phyloP scores from a whole-genome alignment of 1,139 yeast species.

The Geotrichum phurueaensis region DNA sequence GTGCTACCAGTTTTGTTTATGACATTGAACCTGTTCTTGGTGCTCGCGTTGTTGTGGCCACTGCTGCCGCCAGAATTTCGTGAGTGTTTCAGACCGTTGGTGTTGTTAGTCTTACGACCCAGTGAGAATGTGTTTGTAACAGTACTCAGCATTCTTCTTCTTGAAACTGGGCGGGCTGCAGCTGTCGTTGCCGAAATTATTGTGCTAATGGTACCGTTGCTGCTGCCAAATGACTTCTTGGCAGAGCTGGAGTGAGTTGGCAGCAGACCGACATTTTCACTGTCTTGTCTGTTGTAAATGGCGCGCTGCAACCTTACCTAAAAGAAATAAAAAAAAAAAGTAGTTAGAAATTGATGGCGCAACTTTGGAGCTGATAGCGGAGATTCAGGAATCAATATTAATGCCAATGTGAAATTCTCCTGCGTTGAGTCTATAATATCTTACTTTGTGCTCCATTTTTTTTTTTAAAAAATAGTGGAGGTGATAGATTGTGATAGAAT shows the following conservation, averaged over 20 bases:
- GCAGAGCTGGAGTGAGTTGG: not conserved
- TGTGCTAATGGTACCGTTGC: not conserved
- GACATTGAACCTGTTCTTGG: not conserved
- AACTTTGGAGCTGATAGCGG: not conserved
- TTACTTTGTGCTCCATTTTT: not conserved
- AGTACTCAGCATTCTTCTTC: slow-evolving; percentile 7
- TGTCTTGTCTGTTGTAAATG: not conserved
- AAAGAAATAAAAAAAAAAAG: too few relatives aligned
- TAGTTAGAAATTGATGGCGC: not conserved
- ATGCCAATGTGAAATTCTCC: not conserved
- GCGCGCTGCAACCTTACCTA: not conserved
- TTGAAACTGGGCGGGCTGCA: not conserved
- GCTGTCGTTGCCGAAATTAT: not conserved
- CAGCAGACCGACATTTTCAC: not conserved
- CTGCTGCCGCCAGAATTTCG: not conserved
- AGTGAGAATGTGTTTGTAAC: slow-evolving; percentile 11
- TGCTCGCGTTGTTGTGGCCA: not conserved
- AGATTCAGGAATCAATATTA: too few relatives aligned
- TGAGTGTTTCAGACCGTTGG: not conserved
- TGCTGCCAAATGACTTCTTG: not conserved
- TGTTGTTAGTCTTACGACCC: not conserved
- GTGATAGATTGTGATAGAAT: not conserved
- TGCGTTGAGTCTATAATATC: not conserved
- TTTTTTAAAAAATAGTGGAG: not conserved
- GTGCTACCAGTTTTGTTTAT: not conserved